Conservation (phyloP, 2,329 filamentous ascomycete genomes). For the Cladosporium colombiae region DNA sequence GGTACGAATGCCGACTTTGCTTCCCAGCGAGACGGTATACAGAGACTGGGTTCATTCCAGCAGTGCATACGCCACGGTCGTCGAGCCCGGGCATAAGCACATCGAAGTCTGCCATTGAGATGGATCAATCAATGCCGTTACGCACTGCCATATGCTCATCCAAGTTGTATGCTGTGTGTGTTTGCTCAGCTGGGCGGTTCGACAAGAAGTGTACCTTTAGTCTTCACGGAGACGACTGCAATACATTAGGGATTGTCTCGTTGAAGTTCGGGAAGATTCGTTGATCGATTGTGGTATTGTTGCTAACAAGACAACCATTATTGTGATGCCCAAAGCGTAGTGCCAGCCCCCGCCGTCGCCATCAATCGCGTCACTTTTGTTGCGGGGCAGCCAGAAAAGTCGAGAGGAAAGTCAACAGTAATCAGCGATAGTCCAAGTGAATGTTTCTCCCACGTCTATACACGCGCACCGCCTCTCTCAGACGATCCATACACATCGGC, state of each 20-base stretch:
- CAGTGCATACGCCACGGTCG: not conserved
- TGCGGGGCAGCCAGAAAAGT: conserved; percentile 20
- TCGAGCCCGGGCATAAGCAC: not conserved
- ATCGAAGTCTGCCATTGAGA: not conserved
- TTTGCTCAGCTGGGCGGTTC: not conserved
- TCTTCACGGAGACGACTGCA: not conserved
- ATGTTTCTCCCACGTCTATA: conserved; percentile 4
- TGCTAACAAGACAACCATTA: too few relatives aligned
- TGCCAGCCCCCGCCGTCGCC: conserved; percentile 1
- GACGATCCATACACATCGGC: conserved; percentile 32
- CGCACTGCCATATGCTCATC: not conserved
- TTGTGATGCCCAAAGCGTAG: too few relatives aligned
- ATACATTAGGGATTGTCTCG: accelerated
- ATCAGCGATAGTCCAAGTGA: not conserved
- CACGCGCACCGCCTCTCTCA: not conserved
- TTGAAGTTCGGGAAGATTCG: not conserved
- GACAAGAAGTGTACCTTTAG: not conserved
- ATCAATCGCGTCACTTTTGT: conserved; percentile 14
- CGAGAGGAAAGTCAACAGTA: conserved; percentile 12
- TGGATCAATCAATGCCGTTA: not conserved
- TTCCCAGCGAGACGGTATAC: not conserved
- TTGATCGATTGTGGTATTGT: too few relatives aligned
- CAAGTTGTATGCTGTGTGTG: not conserved
- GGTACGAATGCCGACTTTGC: not conserved
- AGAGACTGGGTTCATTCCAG: not conserved